phyloP scores from a whole-genome alignment of 257 asterid species.

The Plantago major region DNA sequence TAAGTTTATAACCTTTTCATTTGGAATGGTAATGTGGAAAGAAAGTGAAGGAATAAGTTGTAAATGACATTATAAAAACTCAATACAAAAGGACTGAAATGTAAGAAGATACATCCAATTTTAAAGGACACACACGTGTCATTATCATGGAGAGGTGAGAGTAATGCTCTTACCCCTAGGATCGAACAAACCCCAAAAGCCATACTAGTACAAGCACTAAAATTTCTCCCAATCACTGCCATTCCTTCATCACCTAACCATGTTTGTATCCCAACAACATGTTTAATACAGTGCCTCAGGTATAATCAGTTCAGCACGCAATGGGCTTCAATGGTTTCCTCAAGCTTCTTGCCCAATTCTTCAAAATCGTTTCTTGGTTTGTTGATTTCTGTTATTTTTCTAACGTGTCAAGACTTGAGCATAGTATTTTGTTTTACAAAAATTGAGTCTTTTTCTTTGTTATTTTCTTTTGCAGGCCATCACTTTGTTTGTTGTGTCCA shows the following conservation, averaged over 20 bases:
- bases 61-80: too few species aligned
- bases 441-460: neutral
- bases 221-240: neutral
- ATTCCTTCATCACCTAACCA: neutral
- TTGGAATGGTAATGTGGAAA: too few species aligned
- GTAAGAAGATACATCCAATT: too few species aligned
- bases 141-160: too few species aligned
- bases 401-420: too few species aligned
- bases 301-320: neutral
- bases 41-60: too few species aligned
- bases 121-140: too few species aligned
- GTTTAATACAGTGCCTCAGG: neutral
- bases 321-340: conserved; percentile 8
- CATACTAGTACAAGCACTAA: neutral
- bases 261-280: neutral
- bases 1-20: too few species aligned
- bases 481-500: conserved; percentile 11
- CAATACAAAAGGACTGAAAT: too few species aligned
- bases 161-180: too few species aligned
- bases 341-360: conserved; percentile 2
- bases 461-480: conserved; percentile 11
- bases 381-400: neutral
- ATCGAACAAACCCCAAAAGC: too few species aligned
- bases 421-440: neutral
- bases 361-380: conserved; percentile 11